Evolutionary conservation across 2,329 filamentous ascomycete genomes (phyloP).

Genomic region (Epichloe hybrida): DNA sequence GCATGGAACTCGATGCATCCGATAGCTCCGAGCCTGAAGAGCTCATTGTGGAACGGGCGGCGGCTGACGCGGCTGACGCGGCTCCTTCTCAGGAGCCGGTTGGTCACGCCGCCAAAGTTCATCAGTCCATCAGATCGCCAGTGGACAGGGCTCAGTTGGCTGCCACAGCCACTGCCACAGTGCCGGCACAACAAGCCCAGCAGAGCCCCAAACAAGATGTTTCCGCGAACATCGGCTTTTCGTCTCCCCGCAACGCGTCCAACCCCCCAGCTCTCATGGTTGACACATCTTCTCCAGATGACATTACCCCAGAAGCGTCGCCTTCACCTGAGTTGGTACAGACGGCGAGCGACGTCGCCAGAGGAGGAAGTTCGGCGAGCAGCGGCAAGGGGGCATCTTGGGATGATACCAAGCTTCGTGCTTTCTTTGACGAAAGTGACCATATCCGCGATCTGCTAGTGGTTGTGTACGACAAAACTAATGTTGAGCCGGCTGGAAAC

Average conservation of each 20-base stretch:
- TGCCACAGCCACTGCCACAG: constrained; percentile 4
- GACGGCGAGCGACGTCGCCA: constrained; percentile 25
- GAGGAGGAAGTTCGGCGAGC: constrained; percentile 24
- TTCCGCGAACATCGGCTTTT: background rate
- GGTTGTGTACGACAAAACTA: constrained; percentile 84
- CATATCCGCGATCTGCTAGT: constrained; percentile 83
- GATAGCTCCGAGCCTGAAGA: constrained; percentile 42
- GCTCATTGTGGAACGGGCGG: constrained; percentile 17
- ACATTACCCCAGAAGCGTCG: constrained; percentile 48
- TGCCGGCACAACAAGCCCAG: constrained; percentile 9
- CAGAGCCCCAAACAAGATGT: constrained; percentile 11
- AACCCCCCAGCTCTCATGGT: constrained; percentile 56
- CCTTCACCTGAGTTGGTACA: constrained; percentile 49
- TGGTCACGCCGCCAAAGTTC: background rate
- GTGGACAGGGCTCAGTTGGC: constrained; percentile 5
- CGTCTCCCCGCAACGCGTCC: constrained; percentile 21
- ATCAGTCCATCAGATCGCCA: background rate
- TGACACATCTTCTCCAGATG: constrained; percentile 59
- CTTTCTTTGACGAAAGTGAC: constrained; percentile 80
- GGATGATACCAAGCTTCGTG: constrained; percentile 75
- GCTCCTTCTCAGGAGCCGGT: background rate
- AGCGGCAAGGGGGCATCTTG: constrained; percentile 41
- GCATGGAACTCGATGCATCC: constrained; percentile 58
- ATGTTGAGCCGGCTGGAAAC: constrained; percentile 62
- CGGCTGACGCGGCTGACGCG: constrained; percentile 2